These are phyloP conservation scores for Cenchrus americanus DNA, from an alignment of 176 grass and related monocot species.

Conservation along the genomic window DNA sequence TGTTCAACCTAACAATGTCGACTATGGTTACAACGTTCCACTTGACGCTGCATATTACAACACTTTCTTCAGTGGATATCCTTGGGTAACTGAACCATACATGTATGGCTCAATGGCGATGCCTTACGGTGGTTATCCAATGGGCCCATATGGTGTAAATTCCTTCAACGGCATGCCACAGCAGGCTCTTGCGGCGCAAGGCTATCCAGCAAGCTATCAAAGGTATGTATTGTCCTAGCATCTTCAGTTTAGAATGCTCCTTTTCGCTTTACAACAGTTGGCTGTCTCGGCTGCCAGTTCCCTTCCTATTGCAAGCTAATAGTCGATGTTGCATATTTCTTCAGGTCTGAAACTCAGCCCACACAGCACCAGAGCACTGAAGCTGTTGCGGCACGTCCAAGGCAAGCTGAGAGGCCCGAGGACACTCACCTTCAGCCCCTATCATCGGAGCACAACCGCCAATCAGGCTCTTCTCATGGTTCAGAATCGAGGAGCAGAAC, in stretches of 20 bases:
- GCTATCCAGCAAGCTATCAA: conserved; percentile 37
- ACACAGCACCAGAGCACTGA: background rate
- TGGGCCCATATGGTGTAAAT: conserved; percentile 33
- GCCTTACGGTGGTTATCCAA: conserved; percentile 41
- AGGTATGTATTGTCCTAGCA: conserved; percentile 34
- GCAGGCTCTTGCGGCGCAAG: conserved; percentile 33
- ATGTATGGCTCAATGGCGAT: conserved; percentile 38
- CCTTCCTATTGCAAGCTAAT: conserved; percentile 23
- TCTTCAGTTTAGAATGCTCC: background rate
- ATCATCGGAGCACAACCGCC: conserved; percentile 20
- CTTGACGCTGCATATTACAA: conserved; percentile 50
- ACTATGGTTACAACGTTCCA: conserved; percentile 33
- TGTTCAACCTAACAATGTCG: conserved; percentile 33
- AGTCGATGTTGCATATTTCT: background rate
- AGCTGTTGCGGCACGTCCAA: background rate
- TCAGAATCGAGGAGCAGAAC: conserved; percentile 26
- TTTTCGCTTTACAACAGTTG: background rate
- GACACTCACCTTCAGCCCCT: background rate
- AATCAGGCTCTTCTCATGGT: conserved; percentile 18
- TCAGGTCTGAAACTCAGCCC: conserved; percentile 34
- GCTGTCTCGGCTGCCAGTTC: background rate
- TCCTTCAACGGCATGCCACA: conserved; percentile 30
- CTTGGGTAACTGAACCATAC: conserved; percentile 49
- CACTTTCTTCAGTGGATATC: conserved; percentile 33
- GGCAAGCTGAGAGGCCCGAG: conserved; percentile 11